A percentile compares a stretch with the other conserved stretches of the same genome.
Conservation (phyloP, 305 asterid species). For the Fraxinus baroniana region DNA sequence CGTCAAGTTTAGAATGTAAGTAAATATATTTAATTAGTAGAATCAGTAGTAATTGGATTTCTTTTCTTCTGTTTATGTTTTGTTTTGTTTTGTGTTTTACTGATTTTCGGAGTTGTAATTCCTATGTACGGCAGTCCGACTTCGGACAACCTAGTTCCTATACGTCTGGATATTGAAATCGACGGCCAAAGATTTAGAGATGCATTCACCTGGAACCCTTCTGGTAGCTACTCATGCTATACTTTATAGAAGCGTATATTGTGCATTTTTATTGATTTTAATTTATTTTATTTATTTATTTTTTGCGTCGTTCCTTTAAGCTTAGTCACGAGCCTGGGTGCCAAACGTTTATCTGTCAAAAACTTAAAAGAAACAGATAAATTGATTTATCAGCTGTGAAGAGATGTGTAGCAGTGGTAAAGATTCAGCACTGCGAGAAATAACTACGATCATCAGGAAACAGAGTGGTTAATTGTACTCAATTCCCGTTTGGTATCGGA, state of each 20-base stretch:
- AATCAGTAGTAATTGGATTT: not conserved
- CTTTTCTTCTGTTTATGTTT: not conserved
- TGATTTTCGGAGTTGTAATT: conserved; percentile 12
- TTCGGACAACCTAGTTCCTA: conserved; percentile 82
- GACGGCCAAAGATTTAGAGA: conserved; percentile 86
- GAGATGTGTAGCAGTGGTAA: not conserved
- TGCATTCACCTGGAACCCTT: conserved; percentile 87
- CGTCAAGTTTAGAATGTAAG: conserved; percentile 83
- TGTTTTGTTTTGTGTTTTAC: not conserved
- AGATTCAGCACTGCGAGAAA: not conserved
- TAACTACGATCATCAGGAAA: not conserved
- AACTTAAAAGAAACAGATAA: not conserved
- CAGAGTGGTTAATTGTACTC: not conserved
- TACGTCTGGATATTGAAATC: conserved; percentile 78
- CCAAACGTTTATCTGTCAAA: not conserved
- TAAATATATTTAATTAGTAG: not conserved
- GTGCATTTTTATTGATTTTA: not conserved
- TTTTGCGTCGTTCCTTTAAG: not conserved
- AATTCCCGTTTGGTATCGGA: not conserved
- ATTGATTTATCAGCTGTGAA: not conserved
- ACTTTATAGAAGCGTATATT: not conserved
- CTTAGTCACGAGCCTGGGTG: not conserved
- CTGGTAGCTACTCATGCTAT: conserved; percentile 43
- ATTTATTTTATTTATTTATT: too few relatives aligned
- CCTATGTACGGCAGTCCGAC: conserved; percentile 59